Evolutionary conservation across 306 rosid genomes (phyloP), one percentile per base, ranked within the genome.

Genomic region (Urtica urens): DNA sequence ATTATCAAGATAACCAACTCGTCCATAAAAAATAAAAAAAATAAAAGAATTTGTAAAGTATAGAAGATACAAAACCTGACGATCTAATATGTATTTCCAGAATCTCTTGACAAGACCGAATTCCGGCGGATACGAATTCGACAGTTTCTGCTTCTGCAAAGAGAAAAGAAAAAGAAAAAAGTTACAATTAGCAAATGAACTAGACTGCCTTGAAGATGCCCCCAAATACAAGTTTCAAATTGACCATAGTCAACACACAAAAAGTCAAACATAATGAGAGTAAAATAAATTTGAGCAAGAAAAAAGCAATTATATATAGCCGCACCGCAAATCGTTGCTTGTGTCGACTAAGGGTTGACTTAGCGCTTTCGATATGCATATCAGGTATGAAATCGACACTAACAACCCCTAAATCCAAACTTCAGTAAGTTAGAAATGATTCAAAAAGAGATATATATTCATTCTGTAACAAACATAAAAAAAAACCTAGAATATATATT

Each of bases 91-190:
- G 54, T 88, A 88, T 65, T 77, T 65, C 96, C 96, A 88, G 74
- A 83, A 83, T 81, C 96, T 76, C 80, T 76, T 88, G 45, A 86
- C 56, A 58, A 88, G 63, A 60, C 78, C 90, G 62, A 83, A 83
- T 49, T 81, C 90, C 34, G 73, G 60, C 39, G 96, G 96, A 68
- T 43, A 81, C 16, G 86, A 78, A 70, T 79, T 83, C 42, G 75
- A 51, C 26, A 72, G 78, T 20, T 81, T 88, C 48, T 88, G 95
- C 75, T 83, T 88, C 96, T 88, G 93, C 78, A 74, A 56, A 60
- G 57, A 14, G 42, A 65, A 46, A 38, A 45, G 58, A 48, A 14
- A 42, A 65, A 46, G 41, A 45, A 60, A 48, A 42, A 71, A 29
- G 38, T 41, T 59, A 48, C 23, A 12, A 53, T 10, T 30, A n/a